Base-by-base conservation (phyloP, 1,284 basidiomycete species). In the Thecaphora thlaspeos region DNA sequence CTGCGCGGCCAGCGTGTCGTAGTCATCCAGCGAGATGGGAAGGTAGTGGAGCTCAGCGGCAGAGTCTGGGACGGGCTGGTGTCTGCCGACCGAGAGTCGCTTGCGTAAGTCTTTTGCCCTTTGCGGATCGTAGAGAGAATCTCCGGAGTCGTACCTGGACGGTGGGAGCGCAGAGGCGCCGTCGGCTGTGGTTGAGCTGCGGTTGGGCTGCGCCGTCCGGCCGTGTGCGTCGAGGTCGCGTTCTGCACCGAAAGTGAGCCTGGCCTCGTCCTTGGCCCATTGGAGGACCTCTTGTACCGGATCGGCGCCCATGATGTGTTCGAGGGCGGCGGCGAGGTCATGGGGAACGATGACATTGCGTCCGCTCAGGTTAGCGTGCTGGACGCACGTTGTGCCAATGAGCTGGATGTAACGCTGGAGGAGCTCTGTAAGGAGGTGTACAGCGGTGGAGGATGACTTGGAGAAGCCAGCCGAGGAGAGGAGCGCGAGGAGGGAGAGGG, bases 321-420 rank as follows among this genome's bases (percentile, higher is more conserved):
- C 70, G 22, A 70, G 43, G 0, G 59, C 57, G 8, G 54, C 59
- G n/a, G 49, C 47, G 5, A 70, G 49, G 24, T 73, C 71, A 34
- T 64, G 63, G 21, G 58, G 51, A 22, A 60, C 45, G 15, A 57
- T 28, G 10, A 53, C 24, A 12, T 39, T 51, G 18, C 71, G 61
- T 12, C 66, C 66, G 4, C 55, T 55, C 19, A 66, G 66, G 17
- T 67, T 60, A 17, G 67, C 61, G 14, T 61, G 57, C 32, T 61
- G 51, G 1, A 61, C 67, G 24, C 53, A 58, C 4, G 53, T 51
- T 1, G 57, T 53, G 3, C 54, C 60, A 3, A 69, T 46, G 37
- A 70, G 54, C 37, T 62, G 55, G 1, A 73, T 54, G 37, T 66
- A 73, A 5, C 69, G 49, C 39, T 73, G 69, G 49, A 70, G 55